Conservation (phyloP, 83 land plant species). For the Larix sibirica region DNA sequence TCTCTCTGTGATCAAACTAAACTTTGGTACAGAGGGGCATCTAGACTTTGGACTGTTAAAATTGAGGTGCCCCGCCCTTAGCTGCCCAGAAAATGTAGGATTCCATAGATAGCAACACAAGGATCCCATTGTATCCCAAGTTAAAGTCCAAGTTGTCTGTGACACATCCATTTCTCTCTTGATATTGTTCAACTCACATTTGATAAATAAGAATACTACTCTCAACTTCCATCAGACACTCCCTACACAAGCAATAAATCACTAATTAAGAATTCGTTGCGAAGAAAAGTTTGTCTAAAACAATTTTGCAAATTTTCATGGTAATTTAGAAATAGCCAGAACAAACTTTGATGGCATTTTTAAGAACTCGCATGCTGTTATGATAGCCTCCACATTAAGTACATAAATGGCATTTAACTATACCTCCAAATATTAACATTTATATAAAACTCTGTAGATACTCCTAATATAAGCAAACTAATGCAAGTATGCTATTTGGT, state of each 20-base stretch:
- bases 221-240: neutral
- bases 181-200: neutral
- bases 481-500: no score
- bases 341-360: no score
- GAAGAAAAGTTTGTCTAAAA: neutral
- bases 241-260: conserved; percentile 7
- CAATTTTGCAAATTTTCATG: no score
- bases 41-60: neutral
- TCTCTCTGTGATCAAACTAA: neutral
- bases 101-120: neutral
- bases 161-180: neutral
- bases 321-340: no score
- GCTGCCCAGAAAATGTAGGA: neutral
- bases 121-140: neutral
- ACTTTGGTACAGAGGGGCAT: neutral
- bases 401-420: no score
- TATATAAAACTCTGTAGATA: no score
- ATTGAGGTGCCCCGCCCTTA: neutral
- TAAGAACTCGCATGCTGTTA: no score
- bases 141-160: neutral
- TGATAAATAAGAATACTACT: neutral
- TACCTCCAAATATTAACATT: no score
- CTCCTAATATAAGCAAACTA: no score
- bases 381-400: no score
- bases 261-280: neutral